These are phyloP conservation scores for Arthrobotrys musiformis DNA, from an alignment of 2,329 filamentous ascomycete species.

Conservation along the genomic window DNA sequence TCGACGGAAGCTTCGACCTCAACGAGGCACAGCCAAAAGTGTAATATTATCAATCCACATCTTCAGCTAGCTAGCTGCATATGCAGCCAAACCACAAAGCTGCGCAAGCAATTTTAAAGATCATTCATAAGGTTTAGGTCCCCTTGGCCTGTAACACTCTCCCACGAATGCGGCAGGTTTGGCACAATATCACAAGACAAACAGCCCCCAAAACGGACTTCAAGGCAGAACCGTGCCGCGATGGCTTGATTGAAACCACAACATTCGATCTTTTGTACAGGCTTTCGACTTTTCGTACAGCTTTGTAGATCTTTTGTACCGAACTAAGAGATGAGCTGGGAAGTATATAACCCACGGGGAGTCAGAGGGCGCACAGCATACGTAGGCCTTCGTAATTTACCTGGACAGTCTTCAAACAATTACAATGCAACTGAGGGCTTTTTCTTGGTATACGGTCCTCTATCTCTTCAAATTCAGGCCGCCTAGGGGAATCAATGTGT, in stretches of 20 bases:
- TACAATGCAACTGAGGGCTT: neutral
- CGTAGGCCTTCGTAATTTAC: neutral
- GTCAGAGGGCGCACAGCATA: neutral
- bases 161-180: neutral
- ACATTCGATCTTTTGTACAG: constrained; percentile 1
- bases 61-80: constrained; percentile 8
- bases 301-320: constrained; percentile 10
- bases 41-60: neutral
- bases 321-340: constrained; percentile 6
- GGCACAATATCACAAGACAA: neutral
- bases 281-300: constrained; percentile 5
- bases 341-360: neutral
- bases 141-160: neutral
- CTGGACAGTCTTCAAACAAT: neutral
- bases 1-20: neutral
- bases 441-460: neutral
- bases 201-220: neutral
- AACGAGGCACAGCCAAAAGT: neutral
- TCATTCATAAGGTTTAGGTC: neutral
- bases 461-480: too few relatives aligned
- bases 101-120: neutral
- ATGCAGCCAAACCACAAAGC: neutral
- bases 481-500: too few relatives aligned
- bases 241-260: neutral
- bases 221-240: neutral